Evolutionary conservation across 441 rosid genomes (phyloP), one percentile per base, ranked within the genome.

Genomic region (Eugenia klotzschiana): DNA sequence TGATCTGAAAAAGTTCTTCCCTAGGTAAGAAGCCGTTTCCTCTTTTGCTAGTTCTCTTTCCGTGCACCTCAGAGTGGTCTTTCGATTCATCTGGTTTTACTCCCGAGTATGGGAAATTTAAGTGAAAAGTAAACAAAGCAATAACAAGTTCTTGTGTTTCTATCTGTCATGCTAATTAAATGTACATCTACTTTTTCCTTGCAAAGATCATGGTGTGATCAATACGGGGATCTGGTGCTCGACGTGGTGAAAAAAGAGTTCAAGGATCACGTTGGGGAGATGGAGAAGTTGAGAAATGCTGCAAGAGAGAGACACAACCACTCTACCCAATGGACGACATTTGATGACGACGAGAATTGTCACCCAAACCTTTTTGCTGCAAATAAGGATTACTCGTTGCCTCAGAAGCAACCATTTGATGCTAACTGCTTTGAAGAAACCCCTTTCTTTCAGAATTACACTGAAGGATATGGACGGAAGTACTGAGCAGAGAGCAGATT

Each of bases 231-330:
- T 46, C 92, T 91, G 73, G 97, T 93, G 41, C 69, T 94, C 83
- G 90, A 90, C 84, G 92, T 92, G 87, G 94, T 93, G 90, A 94
- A 93, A 89, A 91, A 92, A 83, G 97, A 94, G 88, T 93, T 94
- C 89, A 94, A 90, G 83, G 94, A 90, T 12, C 97, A 93, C 82
- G 90, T 90, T 3, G 92, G 93, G 58, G 95, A 94, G 79, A 90
- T 92, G 95, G 97, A 92, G 90, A 89, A 83, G 83, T 87, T 82
- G 89, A 58, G 89, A 87, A 89, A 90, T 73, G 90, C 88, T 29
- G 83, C 89, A 2, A 89, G 91, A 84, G 91, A 89, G 82, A 90
- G 83, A 46, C 86, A 86, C 37, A 87, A 60, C 84, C 89, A 84
- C 85, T 90, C 94, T 14, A 87, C 25, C 85, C 51, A 82, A 57